phyloP scores from a whole-genome alignment of 805 yeast genomes.

The Ogataea pini region DNA sequence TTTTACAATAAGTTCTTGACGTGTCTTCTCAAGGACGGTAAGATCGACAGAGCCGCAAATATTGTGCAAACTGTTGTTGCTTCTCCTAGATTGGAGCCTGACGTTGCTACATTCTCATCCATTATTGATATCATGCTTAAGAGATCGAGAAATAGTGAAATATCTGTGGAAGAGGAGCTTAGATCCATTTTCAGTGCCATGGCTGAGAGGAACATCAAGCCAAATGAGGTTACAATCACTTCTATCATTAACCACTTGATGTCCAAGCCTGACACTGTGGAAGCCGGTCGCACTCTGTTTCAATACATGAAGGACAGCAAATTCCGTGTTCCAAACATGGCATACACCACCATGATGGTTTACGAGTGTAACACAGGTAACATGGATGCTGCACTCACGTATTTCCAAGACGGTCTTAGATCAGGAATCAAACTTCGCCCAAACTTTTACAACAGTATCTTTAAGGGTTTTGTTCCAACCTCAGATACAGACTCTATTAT shows the following conservation, averaged over 20 bases:
- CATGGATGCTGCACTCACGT: conserved; percentile 41
- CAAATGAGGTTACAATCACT: conserved; percentile 49
- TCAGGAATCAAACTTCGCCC: conserved; percentile 38
- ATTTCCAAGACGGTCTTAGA: conserved; percentile 39
- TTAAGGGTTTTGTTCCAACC: conserved; percentile 47
- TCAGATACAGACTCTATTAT: conserved; percentile 40
- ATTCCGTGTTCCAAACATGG: conserved; percentile 35
- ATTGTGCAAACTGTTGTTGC: conserved; percentile 44
- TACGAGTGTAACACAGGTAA: conserved; percentile 49
- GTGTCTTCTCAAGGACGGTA: conserved; percentile 40
- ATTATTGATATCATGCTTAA: conserved; percentile 57
- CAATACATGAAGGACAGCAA: conserved; percentile 39
- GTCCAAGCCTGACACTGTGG: conserved; percentile 45
- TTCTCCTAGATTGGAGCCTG: conserved; percentile 47
- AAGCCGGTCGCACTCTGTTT: conserved; percentile 53
- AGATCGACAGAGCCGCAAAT: conserved; percentile 48
- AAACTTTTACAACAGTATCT: conserved; percentile 46
- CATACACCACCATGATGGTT: conserved; percentile 49
- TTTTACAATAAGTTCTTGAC: conserved; percentile 56
- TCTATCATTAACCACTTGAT: conserved; percentile 56
- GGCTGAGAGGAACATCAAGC: conserved; percentile 36
- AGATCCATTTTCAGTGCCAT: conserved; percentile 34
- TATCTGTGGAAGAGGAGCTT: conserved; percentile 38
- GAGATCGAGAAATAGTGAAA: conserved; percentile 43
- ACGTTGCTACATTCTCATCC: conserved; percentile 62